Percentiles rank a stretch among this genome's conserved stretches.
phyloP scores from a whole-genome alignment of 495 filamentous ascomycete genomes.

The Pseudomonodictys pantanalensis region DNA sequence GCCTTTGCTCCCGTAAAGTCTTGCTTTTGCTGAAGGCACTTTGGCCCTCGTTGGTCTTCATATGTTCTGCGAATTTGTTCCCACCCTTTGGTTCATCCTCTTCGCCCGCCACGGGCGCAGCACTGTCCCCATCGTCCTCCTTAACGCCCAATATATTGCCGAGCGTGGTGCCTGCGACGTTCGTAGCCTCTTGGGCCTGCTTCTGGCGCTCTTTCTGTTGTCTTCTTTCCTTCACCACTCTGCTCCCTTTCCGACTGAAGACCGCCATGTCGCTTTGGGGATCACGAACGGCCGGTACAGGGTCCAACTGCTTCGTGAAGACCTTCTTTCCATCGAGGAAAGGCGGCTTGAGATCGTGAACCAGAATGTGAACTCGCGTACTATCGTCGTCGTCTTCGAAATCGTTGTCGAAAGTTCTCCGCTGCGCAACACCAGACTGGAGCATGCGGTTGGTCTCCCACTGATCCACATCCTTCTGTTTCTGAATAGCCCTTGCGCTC shows the following conservation, averaged over 20 bases:
- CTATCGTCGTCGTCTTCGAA: slow-evolving; percentile 90
- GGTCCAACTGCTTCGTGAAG: slow-evolving; percentile 96
- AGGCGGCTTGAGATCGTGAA: slow-evolving; percentile 91
- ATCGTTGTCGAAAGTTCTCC: slow-evolving; percentile 73
- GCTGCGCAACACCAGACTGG: slow-evolving; percentile 89
- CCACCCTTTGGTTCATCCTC: slow-evolving; percentile 58
- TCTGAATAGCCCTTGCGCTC: slow-evolving; percentile 71
- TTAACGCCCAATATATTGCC: slow-evolving; percentile 94
- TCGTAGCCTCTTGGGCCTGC: slow-evolving; percentile 94
- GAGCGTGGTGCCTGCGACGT: slow-evolving; percentile 83
- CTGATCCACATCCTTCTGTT: slow-evolving; percentile 90
- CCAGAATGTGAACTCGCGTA: slow-evolving; percentile 83
- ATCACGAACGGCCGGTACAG: slow-evolving; percentile 88
- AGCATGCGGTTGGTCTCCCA: slow-evolving; percentile 99
- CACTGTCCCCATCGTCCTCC: slow-evolving; percentile 90
- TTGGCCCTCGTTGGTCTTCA: slow-evolving; percentile 85
- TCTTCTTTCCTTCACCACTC: slow-evolving; percentile 83
- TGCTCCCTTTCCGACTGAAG: slow-evolving; percentile 93
- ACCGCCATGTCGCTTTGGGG: slow-evolving; percentile 99
- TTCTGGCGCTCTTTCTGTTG: slow-evolving; percentile 92
- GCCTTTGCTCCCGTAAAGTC: slow-evolving; percentile 83
- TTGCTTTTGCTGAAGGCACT: slow-evolving; percentile 93
- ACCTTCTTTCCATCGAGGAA: slow-evolving; percentile 93
- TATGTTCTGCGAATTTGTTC: slow-evolving; percentile 85
- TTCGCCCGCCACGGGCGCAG: slow-evolving; percentile 71